These are phyloP conservation scores for Amorphotheca resinae DNA, from an alignment of 495 filamentous ascomycete genomes.

Conservation along the genomic window DNA sequence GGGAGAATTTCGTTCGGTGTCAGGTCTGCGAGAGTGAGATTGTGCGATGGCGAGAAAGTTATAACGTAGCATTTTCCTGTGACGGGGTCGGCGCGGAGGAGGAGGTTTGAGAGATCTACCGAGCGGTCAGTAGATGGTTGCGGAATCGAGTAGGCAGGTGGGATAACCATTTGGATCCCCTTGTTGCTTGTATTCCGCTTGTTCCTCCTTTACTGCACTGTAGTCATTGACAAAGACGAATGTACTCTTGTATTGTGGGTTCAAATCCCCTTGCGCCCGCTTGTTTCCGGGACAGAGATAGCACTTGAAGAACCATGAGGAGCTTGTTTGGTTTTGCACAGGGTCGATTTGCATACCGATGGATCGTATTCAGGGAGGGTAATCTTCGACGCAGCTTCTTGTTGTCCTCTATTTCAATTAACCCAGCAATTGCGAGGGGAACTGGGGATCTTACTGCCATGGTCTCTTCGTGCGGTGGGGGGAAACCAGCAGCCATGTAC, in stretches of 20 bases:
- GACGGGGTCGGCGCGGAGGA: constrained; percentile 74
- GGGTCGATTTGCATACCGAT: constrained; percentile 30
- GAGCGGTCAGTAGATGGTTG: constrained; percentile 37
- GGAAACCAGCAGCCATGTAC: constrained; percentile 84
- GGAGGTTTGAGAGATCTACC: constrained; percentile 56
- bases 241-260: constrained; percentile 75
- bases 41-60: constrained; percentile 80
- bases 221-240: constrained; percentile 98
- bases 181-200: constrained; percentile 53
- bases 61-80: constrained; percentile 97
- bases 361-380: constrained; percentile 72
- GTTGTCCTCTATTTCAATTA: constrained; percentile 54
- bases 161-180: constrained; percentile 36
- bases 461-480: constrained; percentile 93
- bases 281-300: constrained; percentile 95
- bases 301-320: constrained; percentile 37
- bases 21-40: constrained; percentile 85
- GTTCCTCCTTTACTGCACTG: constrained; percentile 89
- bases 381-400: constrained; percentile 69
- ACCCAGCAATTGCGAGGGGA: neutral
- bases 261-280: constrained; percentile 78
- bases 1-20: constrained; percentile 53
- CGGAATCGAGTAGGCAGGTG: neutral
- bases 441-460: constrained; percentile 70
- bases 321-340: neutral